Evolutionary conservation across 1,284 basidiomycete genomes (phyloP), one percentile per base, ranked within the genome.

Genomic region (Puccinia horiana): DNA sequence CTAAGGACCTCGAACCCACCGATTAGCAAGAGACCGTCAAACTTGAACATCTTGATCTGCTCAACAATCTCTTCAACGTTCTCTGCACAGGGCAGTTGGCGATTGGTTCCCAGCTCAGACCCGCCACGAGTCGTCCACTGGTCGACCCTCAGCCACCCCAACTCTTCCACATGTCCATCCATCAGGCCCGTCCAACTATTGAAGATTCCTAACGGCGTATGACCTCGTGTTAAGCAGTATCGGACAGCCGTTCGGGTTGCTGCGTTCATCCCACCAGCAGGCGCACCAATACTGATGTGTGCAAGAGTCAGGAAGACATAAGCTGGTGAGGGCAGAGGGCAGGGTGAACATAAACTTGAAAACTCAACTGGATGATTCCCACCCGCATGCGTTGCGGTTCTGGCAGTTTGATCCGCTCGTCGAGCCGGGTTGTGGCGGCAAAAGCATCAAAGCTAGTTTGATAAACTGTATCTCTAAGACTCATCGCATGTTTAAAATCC

Each of bases 261-360:
- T 0, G 96, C 96, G 86, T 99, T 98, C 94, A 99, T 98, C 16
- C 97, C 96, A 81, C 96, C 96, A 3, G 96, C 96, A 2, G 97
- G 96, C 0, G 97, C 97, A 83, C 96, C 96, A 85, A 96, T 92
- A 86, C 94, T 96, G 81, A 32, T 58, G 2, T 58, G 4, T n/a
- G n/a, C 9, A 58, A n/a, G 26, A 63, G 29, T 14, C 29, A 18
- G 32, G 47, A 11, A 29, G 0, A 49, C 29, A 29, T 47, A 40
- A 32, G 35, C 44, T 37, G 20, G 58, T 58, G 32, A 23, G 12
- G 11, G 70, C 42, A 23, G 2, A 70, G 47, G 32, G 32, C 1
- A 63, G 58, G 20, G 18, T 4, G 12, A 12, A 14, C 18, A 20
- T 9, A 52, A 4, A 52, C 20, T 65, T 23, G 37, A 26, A 18